Conservation (phyloP, 768 basidiomycete species). For the Rubroboletus pulcherrimus region DNA sequence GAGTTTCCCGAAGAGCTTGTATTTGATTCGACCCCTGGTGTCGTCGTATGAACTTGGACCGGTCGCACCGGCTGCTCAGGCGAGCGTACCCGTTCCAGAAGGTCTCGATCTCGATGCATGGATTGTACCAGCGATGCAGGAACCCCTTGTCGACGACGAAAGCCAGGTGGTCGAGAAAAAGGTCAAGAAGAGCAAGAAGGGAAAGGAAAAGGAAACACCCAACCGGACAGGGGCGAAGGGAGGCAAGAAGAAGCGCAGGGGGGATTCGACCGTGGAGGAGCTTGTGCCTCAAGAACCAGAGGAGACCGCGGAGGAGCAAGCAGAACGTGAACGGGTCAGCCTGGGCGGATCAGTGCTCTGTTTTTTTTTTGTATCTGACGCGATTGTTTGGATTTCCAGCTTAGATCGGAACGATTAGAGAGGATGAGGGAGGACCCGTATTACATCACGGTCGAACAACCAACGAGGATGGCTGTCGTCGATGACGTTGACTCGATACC, state of each 20-base stretch:
- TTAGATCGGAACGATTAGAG: constrained; percentile 70
- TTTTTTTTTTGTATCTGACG: neutral
- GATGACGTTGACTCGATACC: constrained; percentile 91
- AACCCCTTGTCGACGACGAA: constrained; percentile 27
- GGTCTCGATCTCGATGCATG: constrained; percentile 83
- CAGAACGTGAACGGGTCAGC: constrained; percentile 61
- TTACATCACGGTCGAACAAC: constrained; percentile 71
- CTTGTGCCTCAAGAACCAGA: constrained; percentile 38
- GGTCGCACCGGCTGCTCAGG: constrained; percentile 77
- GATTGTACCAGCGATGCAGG: constrained; percentile 64
- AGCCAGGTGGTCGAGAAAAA: constrained; percentile 38
- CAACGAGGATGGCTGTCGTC: constrained; percentile 34
- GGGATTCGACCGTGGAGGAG: constrained; percentile 21
- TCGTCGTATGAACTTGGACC: constrained; percentile 78
- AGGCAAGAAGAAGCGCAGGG: constrained; percentile 47
- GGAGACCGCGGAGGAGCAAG: constrained; percentile 58
- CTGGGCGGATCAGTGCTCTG: neutral
- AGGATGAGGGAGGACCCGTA: constrained; percentile 85
- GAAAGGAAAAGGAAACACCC: constrained; percentile 42
- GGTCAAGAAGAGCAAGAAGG: constrained; percentile 41
- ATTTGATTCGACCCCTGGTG: constrained; percentile 80
- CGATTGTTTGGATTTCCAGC: constrained; percentile 39
- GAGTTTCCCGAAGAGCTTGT: constrained; percentile 83
- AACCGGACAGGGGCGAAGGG: constrained; percentile 30
- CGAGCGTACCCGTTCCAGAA: constrained; percentile 74